These are phyloP conservation scores for Ceratobasidium sp. DNA, from an alignment of 1,284 basidiomycete genomes.

Conservation along the genomic window DNA sequence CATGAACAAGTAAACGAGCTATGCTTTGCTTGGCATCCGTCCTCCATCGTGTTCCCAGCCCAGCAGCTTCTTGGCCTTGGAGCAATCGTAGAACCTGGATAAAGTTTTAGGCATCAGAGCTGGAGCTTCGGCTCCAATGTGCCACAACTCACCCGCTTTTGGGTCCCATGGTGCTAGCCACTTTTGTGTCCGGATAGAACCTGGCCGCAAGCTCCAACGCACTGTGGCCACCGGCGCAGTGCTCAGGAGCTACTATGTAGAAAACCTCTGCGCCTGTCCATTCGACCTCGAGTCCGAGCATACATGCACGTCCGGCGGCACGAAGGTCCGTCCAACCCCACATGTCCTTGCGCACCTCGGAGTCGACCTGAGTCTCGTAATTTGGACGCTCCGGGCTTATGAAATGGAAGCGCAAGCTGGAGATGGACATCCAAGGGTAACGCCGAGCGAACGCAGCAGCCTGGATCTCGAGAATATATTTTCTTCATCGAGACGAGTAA, in stretches of 20 bases:
- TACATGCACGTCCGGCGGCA: constrained; percentile 48
- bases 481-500: constrained; percentile 43
- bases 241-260: constrained; percentile 47
- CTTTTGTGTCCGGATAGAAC: constrained; percentile 44
- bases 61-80: constrained; percentile 50
- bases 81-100: constrained; percentile 47
- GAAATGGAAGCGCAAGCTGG: constrained; percentile 51
- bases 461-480: constrained; percentile 52
- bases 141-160: constrained; percentile 27
- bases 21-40: constrained; percentile 1
- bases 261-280: constrained; percentile 51
- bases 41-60: constrained; percentile 50
- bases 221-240: constrained; percentile 40
- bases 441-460: constrained; percentile 48
- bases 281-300: constrained; percentile 48
- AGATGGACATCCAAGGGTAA: constrained; percentile 49
- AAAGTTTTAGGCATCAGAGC: constrained; percentile 38
- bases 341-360: constrained; percentile 44
- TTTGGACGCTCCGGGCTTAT: constrained; percentile 30
- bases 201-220: constrained; percentile 46
- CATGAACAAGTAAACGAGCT: neutral
- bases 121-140: neutral
- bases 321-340: constrained; percentile 49
- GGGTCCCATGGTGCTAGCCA: constrained; percentile 28
- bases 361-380: neutral